Base-by-base conservation (phyloP, 805 yeast genomes). In the Isabelozyma gotoi region DNA sequence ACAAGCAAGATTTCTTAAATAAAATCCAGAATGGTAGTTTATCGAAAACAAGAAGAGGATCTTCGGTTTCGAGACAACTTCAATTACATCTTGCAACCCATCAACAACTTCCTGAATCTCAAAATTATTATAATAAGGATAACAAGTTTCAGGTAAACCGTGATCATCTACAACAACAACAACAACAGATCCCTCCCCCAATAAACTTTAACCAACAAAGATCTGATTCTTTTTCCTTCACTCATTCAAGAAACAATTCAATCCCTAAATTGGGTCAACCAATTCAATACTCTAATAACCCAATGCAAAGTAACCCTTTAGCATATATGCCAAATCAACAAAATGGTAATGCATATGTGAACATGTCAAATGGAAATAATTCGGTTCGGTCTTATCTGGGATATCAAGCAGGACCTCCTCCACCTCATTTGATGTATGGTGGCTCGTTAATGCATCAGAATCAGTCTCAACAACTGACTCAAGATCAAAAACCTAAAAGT, bases 21-120 rank as follows among this genome's bases (percentile, higher is more conserved):
- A 88, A 90, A 68, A 82, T 91, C 68, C 80, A 80, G 46, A 82
- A 78, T 47, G 96, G 96, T 12, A 78, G 85, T 33, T 66, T 86
- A 39, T 80, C 82, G 53, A 87, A 86, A 56, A 76, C 83, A 15
- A 81, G 88, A 67, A 71, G 96, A 53, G 96, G 96, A 7, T 81
- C 88, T 8, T 81, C 88, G 27, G 94, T 87, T 10, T 82, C 91
- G 19, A 76, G 94, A 59, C 92, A 86, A 56, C 67, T 87, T 47
- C 92, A 86, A 58, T 67, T 85, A 53, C 92, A 87, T 63, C 73
- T 86, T 59, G 81, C 81, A 19, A 77, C 78, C 24, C 81, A 80
- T 56, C 75, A 73, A 43, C 67, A 70, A 3, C 63, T 80, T 34
- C 84, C 84, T 0, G 81, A 76, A 40, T 61, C 77, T 15, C 66